Evolutionary conservation across 2,329 filamentous ascomycete species (phyloP).

Genomic region (Ophidiomyces ophidiicola): DNA sequence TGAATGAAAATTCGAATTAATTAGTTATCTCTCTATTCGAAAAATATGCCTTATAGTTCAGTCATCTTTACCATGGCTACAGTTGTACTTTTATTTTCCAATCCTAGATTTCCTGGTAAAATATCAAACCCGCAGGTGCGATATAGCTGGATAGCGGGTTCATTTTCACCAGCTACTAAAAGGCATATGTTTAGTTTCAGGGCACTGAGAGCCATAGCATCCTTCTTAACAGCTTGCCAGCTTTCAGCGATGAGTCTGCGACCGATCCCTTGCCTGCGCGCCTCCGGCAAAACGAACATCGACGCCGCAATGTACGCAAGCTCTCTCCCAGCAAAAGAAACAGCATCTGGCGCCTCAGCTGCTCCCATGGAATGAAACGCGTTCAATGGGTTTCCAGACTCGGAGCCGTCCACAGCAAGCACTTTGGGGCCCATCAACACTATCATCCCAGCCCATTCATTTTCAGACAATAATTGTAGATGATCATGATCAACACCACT

Average conservation of each 20-base stretch:
- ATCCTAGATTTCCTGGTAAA: constrained; percentile 1
- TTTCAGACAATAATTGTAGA: constrained; percentile 11
- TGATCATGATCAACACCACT: constrained; percentile 2
- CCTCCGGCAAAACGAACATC: constrained; percentile 21
- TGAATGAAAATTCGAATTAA: neutral
- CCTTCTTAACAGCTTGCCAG: constrained; percentile 11
- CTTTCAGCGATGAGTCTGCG: constrained; percentile 16
- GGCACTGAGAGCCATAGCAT: constrained; percentile 10
- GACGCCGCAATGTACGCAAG: constrained; percentile 19
- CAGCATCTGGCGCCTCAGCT: neutral
- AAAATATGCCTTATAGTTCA: neutral
- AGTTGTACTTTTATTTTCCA: neutral
- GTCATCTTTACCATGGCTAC: constrained; percentile 9
- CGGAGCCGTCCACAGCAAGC: constrained; percentile 10
- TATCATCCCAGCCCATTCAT: constrained; percentile 24
- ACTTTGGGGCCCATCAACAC: constrained; percentile 20
- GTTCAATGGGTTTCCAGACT: constrained; percentile 9
- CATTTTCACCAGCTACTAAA: constrained; percentile 15
- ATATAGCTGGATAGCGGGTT: constrained; percentile 17
- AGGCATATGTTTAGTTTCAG: constrained; percentile 16
- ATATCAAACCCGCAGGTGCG: constrained; percentile 18
- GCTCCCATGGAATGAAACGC: constrained; percentile 6
- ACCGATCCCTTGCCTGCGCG: constrained; percentile 17
- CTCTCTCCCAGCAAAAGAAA: constrained; percentile 13
- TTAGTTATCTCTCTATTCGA: neutral